phyloP scores from a whole-genome alignment of 176 grass and related monocot genomes.

The Triticum aestivum region IWGSC_CS_RefSeq_v2.1 NC_057801.1:500614264-500614763 shows the following conservation, averaged over 20 bases:
- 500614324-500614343: constrained; percentile 28
- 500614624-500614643: neutral
- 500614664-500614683: neutral
- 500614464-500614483: constrained; percentile 92
- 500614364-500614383: constrained; percentile 18
- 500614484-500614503: constrained; percentile 68
- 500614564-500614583: neutral
- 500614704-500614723: neutral
- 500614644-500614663: neutral
- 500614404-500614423: constrained; percentile 1
- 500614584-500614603: neutral
- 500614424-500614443: constrained; percentile 58
- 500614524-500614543: constrained; percentile 19
- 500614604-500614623: neutral
- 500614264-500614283: constrained; percentile 1
- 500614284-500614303: neutral
- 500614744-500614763: neutral
- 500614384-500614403: neutral
- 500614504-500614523: constrained; percentile 41
- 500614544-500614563: constrained; percentile 18
- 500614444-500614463: constrained; percentile 75
- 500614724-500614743: neutral
- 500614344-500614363: constrained; percentile 54
- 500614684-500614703: neutral
- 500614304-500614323: constrained; percentile 32